Evolutionary conservation across 345 rosid species (phyloP).

Genomic region (Murraya paniculata): DNA sequence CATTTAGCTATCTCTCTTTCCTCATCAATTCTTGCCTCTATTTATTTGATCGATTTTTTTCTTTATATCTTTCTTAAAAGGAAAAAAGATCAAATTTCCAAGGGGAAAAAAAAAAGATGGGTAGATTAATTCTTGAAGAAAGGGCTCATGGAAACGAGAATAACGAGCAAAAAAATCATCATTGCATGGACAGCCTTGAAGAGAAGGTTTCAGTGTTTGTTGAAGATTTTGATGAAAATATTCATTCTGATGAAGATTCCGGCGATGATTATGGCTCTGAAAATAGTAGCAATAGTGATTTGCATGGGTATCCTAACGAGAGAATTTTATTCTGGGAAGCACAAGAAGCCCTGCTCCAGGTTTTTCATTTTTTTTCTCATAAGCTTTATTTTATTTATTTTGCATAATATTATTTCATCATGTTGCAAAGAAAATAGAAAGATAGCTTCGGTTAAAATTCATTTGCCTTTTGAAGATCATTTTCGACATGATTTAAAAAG

Average conservation of each 20-base stretch:
- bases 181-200: slow-evolving; percentile 28
- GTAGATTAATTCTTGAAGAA: background rate
- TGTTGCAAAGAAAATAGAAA: background rate
- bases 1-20: background rate
- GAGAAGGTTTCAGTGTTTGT: slow-evolving; percentile 27
- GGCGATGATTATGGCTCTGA: slow-evolving; percentile 7
- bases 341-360: slow-evolving; percentile 49
- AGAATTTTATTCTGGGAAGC: slow-evolving; percentile 39
- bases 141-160: slow-evolving; percentile 17
- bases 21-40: background rate
- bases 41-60: background rate
- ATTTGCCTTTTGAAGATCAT: background rate
- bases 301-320: background rate
- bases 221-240: slow-evolving; percentile 10
- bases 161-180: background rate
- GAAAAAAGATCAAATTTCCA: too few species aligned
- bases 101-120: background rate
- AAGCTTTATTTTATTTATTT: background rate
- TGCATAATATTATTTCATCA: background rate
- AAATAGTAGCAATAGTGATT: background rate
- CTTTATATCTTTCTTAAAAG: background rate
- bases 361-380: background rate
- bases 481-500: too few species aligned
- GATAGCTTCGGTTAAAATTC: background rate
- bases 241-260: background rate